Conservation (phyloP, 768 basidiomycete species). For the Cyclocybe aegerita region DNA sequence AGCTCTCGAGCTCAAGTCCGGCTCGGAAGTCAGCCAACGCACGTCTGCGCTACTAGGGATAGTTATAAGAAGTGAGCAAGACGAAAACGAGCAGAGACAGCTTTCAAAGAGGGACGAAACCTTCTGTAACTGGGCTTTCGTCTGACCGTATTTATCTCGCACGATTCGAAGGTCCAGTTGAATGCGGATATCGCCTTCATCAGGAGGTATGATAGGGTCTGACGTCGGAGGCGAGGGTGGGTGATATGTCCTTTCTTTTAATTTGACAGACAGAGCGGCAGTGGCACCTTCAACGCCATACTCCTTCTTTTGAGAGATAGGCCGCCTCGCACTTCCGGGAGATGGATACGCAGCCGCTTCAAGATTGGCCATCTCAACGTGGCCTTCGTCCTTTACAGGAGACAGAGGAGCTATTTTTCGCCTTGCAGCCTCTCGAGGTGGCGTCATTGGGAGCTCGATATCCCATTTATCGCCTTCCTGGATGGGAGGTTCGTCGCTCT, state of each 20-base stretch:
- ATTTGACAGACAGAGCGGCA: background rate
- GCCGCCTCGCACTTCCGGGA: too few species aligned
- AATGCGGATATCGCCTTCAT: constrained; percentile 4
- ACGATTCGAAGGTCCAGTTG: constrained; percentile 8
- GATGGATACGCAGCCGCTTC: too few species aligned
- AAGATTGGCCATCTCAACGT: too few species aligned
- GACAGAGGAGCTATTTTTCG: too few species aligned
- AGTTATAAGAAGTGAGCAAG: background rate
- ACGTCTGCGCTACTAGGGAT: constrained; percentile 20
- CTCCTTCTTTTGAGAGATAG: background rate
- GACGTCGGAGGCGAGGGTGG: constrained; percentile 19
- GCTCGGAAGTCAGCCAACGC: constrained; percentile 10
- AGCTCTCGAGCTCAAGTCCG: constrained; percentile 16
- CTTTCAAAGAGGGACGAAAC: constrained; percentile 6
- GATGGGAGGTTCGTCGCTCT: background rate
- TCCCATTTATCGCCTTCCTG: background rate
- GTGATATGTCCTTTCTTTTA: constrained; percentile 1
- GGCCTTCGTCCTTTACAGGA: too few species aligned
- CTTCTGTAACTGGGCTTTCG: constrained; percentile 11
- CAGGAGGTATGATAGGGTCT: constrained; percentile 5
- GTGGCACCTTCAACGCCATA: background rate
- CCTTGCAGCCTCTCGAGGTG: too few species aligned
- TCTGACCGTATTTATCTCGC: constrained; percentile 6
- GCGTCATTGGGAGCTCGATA: background rate
- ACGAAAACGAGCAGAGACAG: background rate